Percentiles rank a stretch among this genome's conserved stretches.
phyloP scores from a whole-genome alignment of 1,284 basidiomycete genomes.

The Butyriboletus appendiculatus region DNA sequence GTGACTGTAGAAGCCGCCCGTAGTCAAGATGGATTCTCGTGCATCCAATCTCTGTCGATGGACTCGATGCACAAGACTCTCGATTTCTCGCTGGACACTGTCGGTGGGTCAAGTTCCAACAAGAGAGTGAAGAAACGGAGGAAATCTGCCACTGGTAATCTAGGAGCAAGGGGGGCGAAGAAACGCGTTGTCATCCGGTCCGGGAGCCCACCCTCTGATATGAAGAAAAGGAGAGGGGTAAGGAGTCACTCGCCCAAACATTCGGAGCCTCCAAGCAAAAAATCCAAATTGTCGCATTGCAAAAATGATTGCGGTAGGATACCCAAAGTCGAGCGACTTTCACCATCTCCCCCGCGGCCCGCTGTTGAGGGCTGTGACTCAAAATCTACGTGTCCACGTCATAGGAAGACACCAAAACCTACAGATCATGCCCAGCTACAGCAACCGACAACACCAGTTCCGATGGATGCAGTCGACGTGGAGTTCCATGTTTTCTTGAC shows the following conservation, averaged over 20 bases:
- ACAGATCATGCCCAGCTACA: not conserved
- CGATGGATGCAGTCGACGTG: constrained; percentile 2
- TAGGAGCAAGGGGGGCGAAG: constrained; percentile 2
- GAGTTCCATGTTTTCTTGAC: constrained; percentile 42
- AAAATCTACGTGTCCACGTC: not conserved
- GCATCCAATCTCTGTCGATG: constrained; percentile 1
- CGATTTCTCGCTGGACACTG: not conserved
- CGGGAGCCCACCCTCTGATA: not conserved
- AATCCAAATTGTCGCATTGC: constrained; percentile 8
- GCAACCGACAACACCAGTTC: not conserved
- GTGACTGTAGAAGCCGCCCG: not conserved
- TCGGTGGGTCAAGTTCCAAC: not conserved
- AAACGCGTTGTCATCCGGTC: constrained; percentile 5
- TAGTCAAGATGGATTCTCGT: not conserved
- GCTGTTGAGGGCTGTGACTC: not conserved
- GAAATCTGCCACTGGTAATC: not conserved
- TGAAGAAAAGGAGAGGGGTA: constrained; percentile 4
- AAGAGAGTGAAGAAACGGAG: constrained; percentile 13
- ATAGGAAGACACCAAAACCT: constrained; percentile 1
- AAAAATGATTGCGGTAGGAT: not conserved
- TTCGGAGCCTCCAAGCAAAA: constrained; percentile 25
- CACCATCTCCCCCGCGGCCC: constrained; percentile 5
- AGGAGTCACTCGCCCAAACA: not conserved
- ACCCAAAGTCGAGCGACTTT: not conserved
- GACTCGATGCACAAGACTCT: not conserved